Evolutionary conservation across 192 early-diverging fungal genomes (phyloP), one percentile per base, ranked within the genome.

Genomic region (Podila minutissima): DNA sequence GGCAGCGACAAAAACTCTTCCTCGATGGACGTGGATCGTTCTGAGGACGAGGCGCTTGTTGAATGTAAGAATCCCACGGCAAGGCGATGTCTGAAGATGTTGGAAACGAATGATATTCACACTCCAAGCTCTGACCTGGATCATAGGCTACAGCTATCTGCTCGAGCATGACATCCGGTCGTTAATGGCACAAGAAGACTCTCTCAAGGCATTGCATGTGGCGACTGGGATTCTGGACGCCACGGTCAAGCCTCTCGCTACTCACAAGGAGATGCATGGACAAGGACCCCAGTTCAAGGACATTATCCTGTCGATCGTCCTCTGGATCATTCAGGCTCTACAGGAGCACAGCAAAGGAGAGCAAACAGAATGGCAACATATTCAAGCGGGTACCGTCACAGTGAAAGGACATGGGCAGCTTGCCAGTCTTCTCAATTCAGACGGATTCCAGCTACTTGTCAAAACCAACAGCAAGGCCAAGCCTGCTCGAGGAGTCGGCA

Each of bases 191-290:
- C 58, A 69, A 7, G 65, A 66, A 32, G 71, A 81, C 20, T 81
- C 77, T 13, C 48, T 81, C 22, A 81, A 81, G 50, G 77, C 77
- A 7, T 37, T 81, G 4, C 77, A 81, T 66, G 77, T 81, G 51
- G 82, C 74, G 0, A 75, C 72, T 4, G 71, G 70, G 13, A 83
- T 83, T 53, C 31, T 75, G 33, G 82, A 83, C n/a, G 55, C 69
- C 3, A 66, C 69, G 68, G 59, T 76, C 22, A 76, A 76, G 28
- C 70, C 74, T 3, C 32, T 76, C n/a, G 26, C 11, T 17, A 69
- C 67, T 38, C 53, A 11, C 8, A 50, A 62, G 0, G 69, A 75
- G 65, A 68, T 75, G 68, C 31, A 72, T 33, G 70, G 66, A 64
- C 2, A 67, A 28, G 72, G 72, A 24, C 19, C 63, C 4, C 48